Percentiles rank a stretch among this genome's conserved stretches.
phyloP scores from a whole-genome alignment of 169 alveolate species.

The Eimeria sp. region DNA sequence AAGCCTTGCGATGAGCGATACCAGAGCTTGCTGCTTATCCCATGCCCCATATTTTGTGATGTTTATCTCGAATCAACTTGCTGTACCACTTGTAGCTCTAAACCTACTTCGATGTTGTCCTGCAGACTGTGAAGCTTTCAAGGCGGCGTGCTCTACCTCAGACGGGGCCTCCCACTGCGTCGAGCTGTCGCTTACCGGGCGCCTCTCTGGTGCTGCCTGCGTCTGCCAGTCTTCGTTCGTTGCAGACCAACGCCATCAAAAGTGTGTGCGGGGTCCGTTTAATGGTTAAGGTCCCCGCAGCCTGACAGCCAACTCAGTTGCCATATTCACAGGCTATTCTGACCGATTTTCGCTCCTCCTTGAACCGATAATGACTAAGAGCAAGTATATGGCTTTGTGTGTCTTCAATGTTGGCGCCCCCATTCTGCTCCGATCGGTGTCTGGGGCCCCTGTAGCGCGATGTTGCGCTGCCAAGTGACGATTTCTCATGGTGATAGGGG shows the following conservation, averaged over 20 bases:
- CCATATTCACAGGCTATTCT: neutral
- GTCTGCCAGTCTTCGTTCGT: slow-evolving; percentile 28
- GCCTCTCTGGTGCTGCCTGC: slow-evolving; percentile 64
- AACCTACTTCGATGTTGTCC: neutral
- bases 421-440: neutral
- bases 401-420: neutral
- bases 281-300: neutral
- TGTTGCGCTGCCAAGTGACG: neutral
- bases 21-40: neutral
- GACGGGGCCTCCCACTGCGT: slow-evolving; percentile 57
- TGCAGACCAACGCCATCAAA: slow-evolving; percentile 50
- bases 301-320: neutral
- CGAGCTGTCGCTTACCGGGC: slow-evolving; percentile 28
- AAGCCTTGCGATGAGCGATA: neutral
- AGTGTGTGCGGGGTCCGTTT: slow-evolving; percentile 45
- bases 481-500: neutral
- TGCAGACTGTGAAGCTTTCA: slow-evolving; percentile 39
- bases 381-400: neutral
- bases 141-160: neutral
- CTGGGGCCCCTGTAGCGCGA: neutral
- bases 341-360: neutral
- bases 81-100: neutral
- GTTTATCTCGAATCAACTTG: neutral
- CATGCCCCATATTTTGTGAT: neutral
- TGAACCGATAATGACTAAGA: neutral